Evolutionary conservation across 768 basidiomycete species (phyloP).

Genomic region (Cyathus striatus): DNA sequence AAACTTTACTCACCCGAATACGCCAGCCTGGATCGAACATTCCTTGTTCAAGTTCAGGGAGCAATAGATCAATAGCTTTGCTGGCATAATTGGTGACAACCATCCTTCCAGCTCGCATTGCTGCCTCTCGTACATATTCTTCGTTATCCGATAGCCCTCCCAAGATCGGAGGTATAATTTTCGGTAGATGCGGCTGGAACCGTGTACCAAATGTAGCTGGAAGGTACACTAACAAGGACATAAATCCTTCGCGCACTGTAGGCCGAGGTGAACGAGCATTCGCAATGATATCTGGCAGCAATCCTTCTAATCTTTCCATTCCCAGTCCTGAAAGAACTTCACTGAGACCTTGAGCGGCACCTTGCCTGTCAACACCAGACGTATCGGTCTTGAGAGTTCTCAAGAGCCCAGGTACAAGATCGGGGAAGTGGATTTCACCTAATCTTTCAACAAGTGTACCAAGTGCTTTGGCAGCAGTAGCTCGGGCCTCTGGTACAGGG

Average conservation of each 20-base stretch:
- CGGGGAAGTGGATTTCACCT: constrained; percentile 93
- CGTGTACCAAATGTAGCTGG: constrained; percentile 95
- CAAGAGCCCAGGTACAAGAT: constrained; percentile 85
- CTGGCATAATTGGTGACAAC: constrained; percentile 91
- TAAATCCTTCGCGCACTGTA: constrained; percentile 96
- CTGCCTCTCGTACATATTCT: constrained; percentile 94
- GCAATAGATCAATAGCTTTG: constrained; percentile 87
- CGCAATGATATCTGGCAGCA: constrained; percentile 89
- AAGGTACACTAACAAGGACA: constrained; percentile 92
- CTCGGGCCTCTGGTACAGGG: constrained; percentile 96
- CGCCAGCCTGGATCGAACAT: constrained; percentile 97
- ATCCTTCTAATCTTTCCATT: constrained; percentile 93
- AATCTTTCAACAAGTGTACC: constrained; percentile 96
- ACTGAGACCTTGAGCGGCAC: constrained; percentile 94
- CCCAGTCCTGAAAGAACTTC: constrained; percentile 94
- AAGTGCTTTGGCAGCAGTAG: constrained; percentile 94
- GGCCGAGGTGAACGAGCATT: constrained; percentile 87
- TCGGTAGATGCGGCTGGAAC: constrained; percentile 93
- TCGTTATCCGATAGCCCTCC: constrained; percentile 88
- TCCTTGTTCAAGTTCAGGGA: constrained; percentile 90
- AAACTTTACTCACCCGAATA: constrained; percentile 63
- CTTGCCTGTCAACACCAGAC: constrained; percentile 94
- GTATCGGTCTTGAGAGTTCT: constrained; percentile 88
- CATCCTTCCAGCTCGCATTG: constrained; percentile 99
- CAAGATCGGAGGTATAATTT: constrained; percentile 90